Evolutionary conservation across 208 protist species (phyloP).

Genomic region (Leishmania guyanensis): DNA sequence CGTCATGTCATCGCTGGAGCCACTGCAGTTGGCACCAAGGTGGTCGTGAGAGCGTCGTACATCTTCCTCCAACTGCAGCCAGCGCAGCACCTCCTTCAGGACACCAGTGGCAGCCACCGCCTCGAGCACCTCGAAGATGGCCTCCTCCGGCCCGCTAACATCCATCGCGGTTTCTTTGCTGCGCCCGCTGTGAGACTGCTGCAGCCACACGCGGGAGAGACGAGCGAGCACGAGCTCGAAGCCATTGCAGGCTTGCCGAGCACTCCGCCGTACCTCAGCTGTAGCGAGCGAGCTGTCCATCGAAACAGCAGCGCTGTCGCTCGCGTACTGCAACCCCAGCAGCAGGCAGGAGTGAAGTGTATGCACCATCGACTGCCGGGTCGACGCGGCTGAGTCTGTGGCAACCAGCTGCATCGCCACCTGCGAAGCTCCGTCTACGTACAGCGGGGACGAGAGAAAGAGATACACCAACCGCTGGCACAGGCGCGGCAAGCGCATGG

Average conservation of each 20-base stretch:
- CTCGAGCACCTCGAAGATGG: conserved; percentile 22
- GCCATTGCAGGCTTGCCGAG: conserved; percentile 33
- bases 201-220: conserved; percentile 50
- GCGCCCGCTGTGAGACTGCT: conserved; percentile 16
- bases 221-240: conserved; percentile 54
- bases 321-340: conserved; percentile 35
- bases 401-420: conserved; percentile 40
- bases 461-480: conserved; percentile 43
- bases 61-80: conserved; percentile 37
- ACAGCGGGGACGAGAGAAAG: conserved; percentile 76
- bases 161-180: conserved; percentile 12
- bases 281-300: conserved; percentile 13
- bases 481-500: conserved; percentile 57
- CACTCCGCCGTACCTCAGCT: conserved; percentile 30
- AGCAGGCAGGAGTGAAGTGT: conserved; percentile 27
- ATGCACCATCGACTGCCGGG: conserved; percentile 16
- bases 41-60: conserved; percentile 31
- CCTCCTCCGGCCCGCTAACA: conserved; percentile 6
- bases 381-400: conserved; percentile 14
- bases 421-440: conserved; percentile 66
- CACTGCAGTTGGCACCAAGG: conserved; percentile 23
- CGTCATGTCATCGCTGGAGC: conserved; percentile 1
- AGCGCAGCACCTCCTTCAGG: conserved; percentile 32
- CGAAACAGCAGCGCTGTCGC: conserved; percentile 8
- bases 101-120: conserved; percentile 29